Evolutionary conservation across 176 grass and related monocot species (phyloP).

Genomic region (Rhipidocladum racemiflorum): DNA sequence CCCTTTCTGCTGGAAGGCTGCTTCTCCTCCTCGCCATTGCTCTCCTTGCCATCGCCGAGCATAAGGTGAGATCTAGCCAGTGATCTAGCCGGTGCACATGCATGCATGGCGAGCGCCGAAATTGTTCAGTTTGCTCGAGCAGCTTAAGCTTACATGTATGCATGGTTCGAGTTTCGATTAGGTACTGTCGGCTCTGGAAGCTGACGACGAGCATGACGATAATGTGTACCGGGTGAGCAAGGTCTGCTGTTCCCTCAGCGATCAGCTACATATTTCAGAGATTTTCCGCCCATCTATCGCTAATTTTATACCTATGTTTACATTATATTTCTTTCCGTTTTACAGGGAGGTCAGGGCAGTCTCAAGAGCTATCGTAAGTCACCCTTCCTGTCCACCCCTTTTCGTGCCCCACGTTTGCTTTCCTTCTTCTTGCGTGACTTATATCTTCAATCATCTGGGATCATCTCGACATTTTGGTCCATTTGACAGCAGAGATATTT

Average conservation of each 20-base stretch:
- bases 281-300: background rate
- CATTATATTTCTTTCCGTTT: background rate
- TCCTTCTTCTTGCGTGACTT: no score
- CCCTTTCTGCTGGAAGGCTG: slow-evolving; percentile 27
- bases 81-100: background rate
- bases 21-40: slow-evolving; percentile 43
- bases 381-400: background rate
- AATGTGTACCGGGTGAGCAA: slow-evolving; percentile 35
- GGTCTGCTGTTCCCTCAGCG: background rate
- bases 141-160: background rate
- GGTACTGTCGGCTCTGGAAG: slow-evolving; percentile 10
- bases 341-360: slow-evolving; percentile 33
- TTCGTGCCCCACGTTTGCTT: background rate
- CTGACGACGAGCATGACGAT: slow-evolving; percentile 20
- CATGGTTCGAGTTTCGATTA: background rate
- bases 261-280: background rate
- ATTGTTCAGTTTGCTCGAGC: background rate
- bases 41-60: slow-evolving; percentile 39
- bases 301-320: background rate
- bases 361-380: slow-evolving; percentile 35
- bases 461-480: background rate
- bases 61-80: slow-evolving; percentile 36
- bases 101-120: background rate
- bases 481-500: background rate
- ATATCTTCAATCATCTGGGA: background rate